phyloP scores from a whole-genome alignment of 345 rosid genomes.

The Eucalyptus curtisii region DNA sequence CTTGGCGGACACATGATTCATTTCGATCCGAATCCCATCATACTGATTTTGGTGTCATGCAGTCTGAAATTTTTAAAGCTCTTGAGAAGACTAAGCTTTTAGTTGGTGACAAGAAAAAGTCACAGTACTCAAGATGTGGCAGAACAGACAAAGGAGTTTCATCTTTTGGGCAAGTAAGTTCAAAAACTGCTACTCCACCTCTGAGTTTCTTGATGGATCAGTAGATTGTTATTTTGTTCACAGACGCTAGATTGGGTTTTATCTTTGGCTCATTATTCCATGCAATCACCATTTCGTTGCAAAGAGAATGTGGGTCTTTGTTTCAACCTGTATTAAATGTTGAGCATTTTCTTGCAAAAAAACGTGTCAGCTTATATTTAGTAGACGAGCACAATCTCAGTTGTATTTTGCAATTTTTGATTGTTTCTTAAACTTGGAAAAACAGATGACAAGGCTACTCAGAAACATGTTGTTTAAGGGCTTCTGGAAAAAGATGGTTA shows the following conservation, averaged over 20 bases:
- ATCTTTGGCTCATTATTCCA: not conserved
- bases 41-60: not conserved
- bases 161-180: slow-evolving; percentile 83
- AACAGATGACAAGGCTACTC: not conserved
- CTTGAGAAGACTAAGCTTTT: slow-evolving; percentile 71
- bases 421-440: not conserved
- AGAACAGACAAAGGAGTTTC: slow-evolving; percentile 97
- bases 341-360: not conserved
- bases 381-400: not conserved
- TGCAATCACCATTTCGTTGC: not conserved
- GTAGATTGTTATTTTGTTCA: not conserved
- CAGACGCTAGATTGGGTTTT: not conserved
- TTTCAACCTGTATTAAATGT: not conserved
- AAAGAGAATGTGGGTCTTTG: not conserved
- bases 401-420: not conserved
- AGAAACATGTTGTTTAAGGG: not conserved
- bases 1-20: not conserved
- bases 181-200: not conserved
- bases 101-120: slow-evolving; percentile 65
- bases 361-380: not conserved
- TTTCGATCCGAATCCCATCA: not conserved
- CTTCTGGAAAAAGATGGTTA: not conserved
- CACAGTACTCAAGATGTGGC: slow-evolving; percentile 83
- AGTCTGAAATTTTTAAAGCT: slow-evolving; percentile 92
- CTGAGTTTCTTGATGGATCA: not conserved